Base-by-base conservation (phyloP, 257 asterid genomes). In the Solanum medicagineum region DNA sequence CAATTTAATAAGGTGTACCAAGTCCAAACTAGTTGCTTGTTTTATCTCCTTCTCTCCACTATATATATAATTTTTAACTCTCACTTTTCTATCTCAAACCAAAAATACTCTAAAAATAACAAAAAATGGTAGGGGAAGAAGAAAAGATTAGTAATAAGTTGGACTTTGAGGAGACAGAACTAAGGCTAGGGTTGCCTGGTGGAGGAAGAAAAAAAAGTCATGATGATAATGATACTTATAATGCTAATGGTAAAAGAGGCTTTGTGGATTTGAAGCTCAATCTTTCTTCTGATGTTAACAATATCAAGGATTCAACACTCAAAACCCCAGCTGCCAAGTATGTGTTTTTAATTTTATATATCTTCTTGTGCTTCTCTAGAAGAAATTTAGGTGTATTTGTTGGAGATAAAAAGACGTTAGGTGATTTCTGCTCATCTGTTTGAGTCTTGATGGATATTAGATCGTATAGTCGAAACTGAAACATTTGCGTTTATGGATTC, bases 81-180 rank as follows among this genome's bases (percentile, higher is more conserved):
- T 22, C 60, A 74, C 44, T 7, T 74, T 8, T 47, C 42, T 74
- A 29, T 66, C 47, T 66, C 74, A 66, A 45, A 45, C 57, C 57
- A 45, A 45, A 85, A 62, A 9, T 60, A 60, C 53, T 60, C 70
- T 47, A 12, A 42, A 60, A 16, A 19, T 62, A 17, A 22, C 36
- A 62, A 80, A 12, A 68, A 70, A 17, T 59, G 24, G 45, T 84
- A 80, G 89, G 83, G 54, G 59, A 81, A 57, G 26, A 5, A 70
- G 87, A 4, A 83, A 10, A 49, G 15, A 44, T 44, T 66, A 26
- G 19, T 63, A 24, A 63, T n/a, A 88, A 69, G 65, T n/a, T 86
- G 29, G 84, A 84, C 47, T 82, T 86, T 56, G 87, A 88, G 29
- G 89, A 84, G 86, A 89, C 89, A 12, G 89, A 87, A 85, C 79